Base-by-base conservation (phyloP, 805 yeast species). In the Teunomyces kruisii region DNA sequence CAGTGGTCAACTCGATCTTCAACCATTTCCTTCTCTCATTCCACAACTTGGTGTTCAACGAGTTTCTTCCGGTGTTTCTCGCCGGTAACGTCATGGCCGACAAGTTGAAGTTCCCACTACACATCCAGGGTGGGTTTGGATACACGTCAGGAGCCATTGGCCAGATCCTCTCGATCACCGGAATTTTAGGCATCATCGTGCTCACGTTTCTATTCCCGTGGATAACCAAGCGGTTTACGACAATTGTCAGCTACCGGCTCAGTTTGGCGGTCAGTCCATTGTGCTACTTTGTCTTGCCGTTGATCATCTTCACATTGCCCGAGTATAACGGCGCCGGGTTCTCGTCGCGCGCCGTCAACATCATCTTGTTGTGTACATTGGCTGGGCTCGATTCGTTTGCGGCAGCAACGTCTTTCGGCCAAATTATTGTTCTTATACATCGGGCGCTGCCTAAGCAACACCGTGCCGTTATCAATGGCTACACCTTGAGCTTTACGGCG, bases 401-500 rank as follows among this genome's bases (percentile, higher is more conserved):
- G 7, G 63, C 65, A 12, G 67, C 84, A 1, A 61, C 78, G 48
- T 67, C 79, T 9, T 76, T 72, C 49, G 85, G 87, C 5, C 79
- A 76, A 45, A 62, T 80, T 22, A 59, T 78, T 47, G 64, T 81
- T 15, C 64, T 83, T 44, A 70, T 80, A 26, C 85, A 80, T 58
- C 68, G 81, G 39, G 74, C 79, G 6, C 72, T 84, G 1, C 74
- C 75, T 9, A 70, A 79, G 19, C 67, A 74, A 48, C 76, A 80
- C 50, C 68, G 84, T 39, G 86, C 84, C 1, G 71, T 78, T 52
- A 72, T 83, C 45, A 83, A 83, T 56, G 83, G 84, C 14, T 70
- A 79, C 13, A 69, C 82, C 2, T 72, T 81, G 57, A 74, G 82
- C 32, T 68, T 75, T 29, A 63, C 76, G 14, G 74, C 87, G 1